phyloP scores from a whole-genome alignment of 805 yeast genomes.

The Starmerella kuoi region DNA sequence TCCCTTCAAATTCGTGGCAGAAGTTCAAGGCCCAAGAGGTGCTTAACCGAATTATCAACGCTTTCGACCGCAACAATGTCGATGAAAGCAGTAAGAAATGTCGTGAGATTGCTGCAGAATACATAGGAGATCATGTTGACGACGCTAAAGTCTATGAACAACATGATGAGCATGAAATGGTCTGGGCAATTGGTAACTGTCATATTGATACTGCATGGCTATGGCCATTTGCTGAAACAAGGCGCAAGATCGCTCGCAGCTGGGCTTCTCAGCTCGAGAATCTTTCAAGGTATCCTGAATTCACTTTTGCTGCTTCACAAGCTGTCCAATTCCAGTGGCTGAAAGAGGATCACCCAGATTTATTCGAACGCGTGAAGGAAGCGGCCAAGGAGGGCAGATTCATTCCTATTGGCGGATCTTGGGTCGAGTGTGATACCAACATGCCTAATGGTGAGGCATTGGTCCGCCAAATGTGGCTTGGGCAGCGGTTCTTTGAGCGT shows the following conservation, averaged over 20 bases:
- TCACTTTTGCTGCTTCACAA: conserved; percentile 87
- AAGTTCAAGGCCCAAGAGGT: conserved; percentile 69
- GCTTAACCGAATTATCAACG: conserved; percentile 72
- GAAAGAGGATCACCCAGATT: conserved; percentile 70
- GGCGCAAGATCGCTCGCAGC: conserved; percentile 81
- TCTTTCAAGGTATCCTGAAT: conserved; percentile 82
- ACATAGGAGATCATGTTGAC: conserved; percentile 58
- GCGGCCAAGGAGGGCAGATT: conserved; percentile 64
- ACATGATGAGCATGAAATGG: conserved; percentile 30
- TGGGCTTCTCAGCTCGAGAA: conserved; percentile 88
- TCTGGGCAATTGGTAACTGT: conserved; percentile 83
- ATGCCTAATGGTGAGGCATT: conserved; percentile 90
- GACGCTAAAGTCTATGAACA: conserved; percentile 43
- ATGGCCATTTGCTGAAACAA: conserved; percentile 98
- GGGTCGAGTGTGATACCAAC: conserved; percentile 97
- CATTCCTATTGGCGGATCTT: conserved; percentile 88
- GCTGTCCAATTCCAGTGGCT: conserved; percentile 95
- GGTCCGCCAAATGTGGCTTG: conserved; percentile 75
- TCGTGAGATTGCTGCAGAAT: conserved; percentile 50
- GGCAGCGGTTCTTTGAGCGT: conserved; percentile 72
- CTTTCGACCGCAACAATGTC: conserved; percentile 58
- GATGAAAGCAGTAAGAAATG: conserved; percentile 46
- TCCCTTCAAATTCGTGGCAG: conserved; percentile 64
- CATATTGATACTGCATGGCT: conserved; percentile 98
- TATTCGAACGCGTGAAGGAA: conserved; percentile 46